phyloP scores from a whole-genome alignment of 1,284 basidiomycete species.

The Melampsora occidentalis region DNA sequence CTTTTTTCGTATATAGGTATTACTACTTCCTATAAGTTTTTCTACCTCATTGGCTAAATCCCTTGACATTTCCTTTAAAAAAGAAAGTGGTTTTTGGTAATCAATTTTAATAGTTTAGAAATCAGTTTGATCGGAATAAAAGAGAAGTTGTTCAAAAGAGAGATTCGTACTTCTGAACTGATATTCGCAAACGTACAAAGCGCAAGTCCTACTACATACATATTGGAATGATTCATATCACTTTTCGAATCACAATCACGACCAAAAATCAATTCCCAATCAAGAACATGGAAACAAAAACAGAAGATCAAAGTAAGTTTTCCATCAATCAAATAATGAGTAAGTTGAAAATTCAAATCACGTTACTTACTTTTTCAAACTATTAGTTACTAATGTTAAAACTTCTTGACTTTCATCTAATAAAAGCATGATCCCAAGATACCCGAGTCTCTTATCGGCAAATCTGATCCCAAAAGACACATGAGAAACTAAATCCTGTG shows the following conservation, averaged over 20 bases:
- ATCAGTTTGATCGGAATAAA: constrained; percentile 50
- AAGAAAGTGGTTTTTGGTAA: no score
- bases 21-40: constrained; percentile 92
- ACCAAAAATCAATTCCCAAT: constrained; percentile 25
- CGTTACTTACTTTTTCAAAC: constrained; percentile 84
- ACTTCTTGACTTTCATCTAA: constrained; percentile 98
- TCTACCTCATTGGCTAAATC: constrained; percentile 96
- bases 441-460: constrained; percentile 93
- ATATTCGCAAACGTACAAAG: constrained; percentile 99
- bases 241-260: constrained; percentile 57
- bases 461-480: constrained; percentile 57
- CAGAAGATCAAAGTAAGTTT: constrained; percentile 10
- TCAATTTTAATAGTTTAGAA: neutral
- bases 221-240: constrained; percentile 99
- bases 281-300: constrained; percentile 37
- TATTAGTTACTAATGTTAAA: constrained; percentile 94
- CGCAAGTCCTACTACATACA: constrained; percentile 96
- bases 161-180: constrained; percentile 68
- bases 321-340: neutral
- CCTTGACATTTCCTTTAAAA: constrained; percentile 78
- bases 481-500: neutral
- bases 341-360: neutral
- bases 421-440: constrained; percentile 95
- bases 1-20: constrained; percentile 99
- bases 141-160: constrained; percentile 44